Base-by-base conservation (phyloP, 208 protist species). In the Leishmania lainsoni region DNA sequence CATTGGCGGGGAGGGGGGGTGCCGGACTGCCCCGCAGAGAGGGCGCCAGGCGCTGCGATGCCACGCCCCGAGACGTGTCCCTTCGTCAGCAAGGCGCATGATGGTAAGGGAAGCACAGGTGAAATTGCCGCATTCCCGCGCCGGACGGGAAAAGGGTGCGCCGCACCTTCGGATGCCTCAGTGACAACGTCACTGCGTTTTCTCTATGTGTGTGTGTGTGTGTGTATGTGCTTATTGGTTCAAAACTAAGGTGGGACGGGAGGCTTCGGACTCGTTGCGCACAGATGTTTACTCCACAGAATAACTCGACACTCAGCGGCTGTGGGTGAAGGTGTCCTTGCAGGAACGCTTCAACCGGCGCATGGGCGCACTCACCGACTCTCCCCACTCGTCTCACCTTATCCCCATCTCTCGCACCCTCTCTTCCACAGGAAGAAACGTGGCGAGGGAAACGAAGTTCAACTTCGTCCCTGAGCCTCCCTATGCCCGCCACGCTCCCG, bases 401-500 rank as follows among this genome's bases (percentile, higher is more conserved):
- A 8, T 5, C 39, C 68, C 8, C 56, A 22, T 51, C 14, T 0
- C 72, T 2, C 54, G 49, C 58, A 63, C 39, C 45, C 76, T 48
- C 58, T 42, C 63, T 42, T 5, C 14, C 20, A 29, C 35, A 26
- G 0, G 42, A 49, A 22, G 10, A 72, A 26, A 51, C 22, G 22
- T 49, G 42, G 17, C 20, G 35, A 72, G 39, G 39, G 20, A 72
- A 42, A 51, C 42, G 9, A 42, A 2, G 5, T 1, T 72, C 35
- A 72, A 51, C 68, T 72, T 35, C 42, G 39, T 32, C 68, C 68
- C 6, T 72, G 68, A 72, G 68, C 68, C 22, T 59, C 29, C 17
- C 35, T 78, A 68, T 59, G 32, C 12, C 73, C 73, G 39, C 35
- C 79, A 17, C 63, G 77, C 39, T 76, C 76, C 17, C 81, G 32